These are phyloP conservation scores for Eimeria falciformis DNA, from an alignment of 169 alveolate genomes.

Conservation along the genomic window DNA sequence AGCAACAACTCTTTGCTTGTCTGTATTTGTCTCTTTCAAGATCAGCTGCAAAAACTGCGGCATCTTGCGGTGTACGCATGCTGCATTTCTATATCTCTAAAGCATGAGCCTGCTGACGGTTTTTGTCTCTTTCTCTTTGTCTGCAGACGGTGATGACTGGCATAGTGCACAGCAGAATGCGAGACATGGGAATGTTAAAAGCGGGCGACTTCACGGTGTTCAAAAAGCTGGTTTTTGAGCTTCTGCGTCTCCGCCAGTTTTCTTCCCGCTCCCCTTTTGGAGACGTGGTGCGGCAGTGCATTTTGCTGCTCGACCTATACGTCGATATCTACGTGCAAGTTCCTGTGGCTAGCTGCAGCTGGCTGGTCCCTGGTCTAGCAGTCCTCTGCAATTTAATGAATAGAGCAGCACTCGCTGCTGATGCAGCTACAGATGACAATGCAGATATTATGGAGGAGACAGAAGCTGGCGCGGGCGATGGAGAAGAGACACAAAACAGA, in stretches of 20 bases:
- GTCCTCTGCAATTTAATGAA: conserved; percentile 51
- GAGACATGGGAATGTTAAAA: conserved; percentile 6
- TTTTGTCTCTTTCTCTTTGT: not conserved
- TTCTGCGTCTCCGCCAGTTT: conserved; percentile 59
- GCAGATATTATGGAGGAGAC: conserved; percentile 77
- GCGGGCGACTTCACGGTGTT: conserved; percentile 38
- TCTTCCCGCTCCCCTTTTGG: not conserved
- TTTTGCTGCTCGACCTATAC: conserved; percentile 24
- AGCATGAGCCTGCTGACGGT: not conserved
- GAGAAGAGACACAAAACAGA: conserved; percentile 68
- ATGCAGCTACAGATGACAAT: conserved; percentile 16
- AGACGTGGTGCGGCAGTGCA: conserved; percentile 63
- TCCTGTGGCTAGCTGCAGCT: conserved; percentile 8
- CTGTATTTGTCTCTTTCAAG: not conserved
- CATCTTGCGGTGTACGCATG: not conserved
- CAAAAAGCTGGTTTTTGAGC: conserved; percentile 4
- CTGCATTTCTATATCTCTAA: too few species aligned
- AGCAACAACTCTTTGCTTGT: not conserved
- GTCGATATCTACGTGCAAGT: conserved; percentile 57
- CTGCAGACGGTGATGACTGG: conserved; percentile 55
- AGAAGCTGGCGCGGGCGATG: conserved; percentile 31
- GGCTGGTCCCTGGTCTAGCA: conserved; percentile 78
- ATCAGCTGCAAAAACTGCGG: not conserved
- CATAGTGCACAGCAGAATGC: not conserved
- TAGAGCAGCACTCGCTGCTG: conserved; percentile 70